A percentile compares a stretch with the other conserved stretches of the same genome.
phyloP scores from a whole-genome alignment of 352 stramenopile genomes.

The Plasmopara halstedii region DNA sequence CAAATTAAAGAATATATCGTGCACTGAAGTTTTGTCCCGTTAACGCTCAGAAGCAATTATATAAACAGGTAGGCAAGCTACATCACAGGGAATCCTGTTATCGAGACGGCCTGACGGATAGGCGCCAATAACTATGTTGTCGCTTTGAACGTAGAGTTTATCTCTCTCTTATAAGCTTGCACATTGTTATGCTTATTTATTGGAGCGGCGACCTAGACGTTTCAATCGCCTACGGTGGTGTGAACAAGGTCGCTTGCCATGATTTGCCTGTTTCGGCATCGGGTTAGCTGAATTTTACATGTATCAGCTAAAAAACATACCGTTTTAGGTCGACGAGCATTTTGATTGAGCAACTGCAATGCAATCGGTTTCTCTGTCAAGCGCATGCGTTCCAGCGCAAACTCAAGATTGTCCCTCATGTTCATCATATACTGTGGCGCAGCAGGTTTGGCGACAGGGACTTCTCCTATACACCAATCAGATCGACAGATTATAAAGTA shows the following conservation, averaged over 20 bases:
- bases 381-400: slow-evolving; percentile 51
- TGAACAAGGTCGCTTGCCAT: slow-evolving; percentile 47
- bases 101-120: too few species aligned
- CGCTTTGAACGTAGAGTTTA: too few species aligned
- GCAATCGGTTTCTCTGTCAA: slow-evolving; percentile 23
- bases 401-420: slow-evolving; percentile 48
- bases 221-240: slow-evolving; percentile 40
- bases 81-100: too few species aligned
- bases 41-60: too few species aligned
- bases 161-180: too few species aligned
- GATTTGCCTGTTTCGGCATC: slow-evolving; percentile 25
- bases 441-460: slow-evolving; percentile 8
- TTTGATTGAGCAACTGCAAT: slow-evolving; percentile 42
- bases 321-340: slow-evolving; percentile 36
- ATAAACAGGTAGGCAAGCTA: too few species aligned
- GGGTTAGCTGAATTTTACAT: too few species aligned
- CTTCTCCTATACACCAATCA: slow-evolving; percentile 10
- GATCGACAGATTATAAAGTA: neutral
- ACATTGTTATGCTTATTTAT: slow-evolving; percentile 4
- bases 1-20: too few species aligned
- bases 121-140: too few species aligned
- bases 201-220: slow-evolving; percentile 24
- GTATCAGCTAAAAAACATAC: slow-evolving; percentile 18
- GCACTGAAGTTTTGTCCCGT: too few species aligned
- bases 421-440: slow-evolving; percentile 44